Evolutionary conservation across 495 filamentous ascomycete species (phyloP).

Genomic region (Aspergillus avenaceus): DNA sequence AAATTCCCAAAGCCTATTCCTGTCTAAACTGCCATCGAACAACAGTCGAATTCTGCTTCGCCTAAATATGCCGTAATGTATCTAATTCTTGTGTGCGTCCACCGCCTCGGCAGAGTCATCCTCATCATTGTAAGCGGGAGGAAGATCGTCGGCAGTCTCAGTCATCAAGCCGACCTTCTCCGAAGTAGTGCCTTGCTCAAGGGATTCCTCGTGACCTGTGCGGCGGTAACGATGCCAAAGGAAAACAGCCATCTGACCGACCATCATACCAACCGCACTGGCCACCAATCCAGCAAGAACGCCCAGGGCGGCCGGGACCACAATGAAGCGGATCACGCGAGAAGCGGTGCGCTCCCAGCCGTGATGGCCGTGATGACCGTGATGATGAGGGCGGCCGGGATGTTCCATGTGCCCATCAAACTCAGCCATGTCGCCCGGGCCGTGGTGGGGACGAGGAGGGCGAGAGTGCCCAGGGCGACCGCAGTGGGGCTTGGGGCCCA

Average conservation of each 20-base stretch:
- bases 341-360: constrained; percentile 40
- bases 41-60: no score
- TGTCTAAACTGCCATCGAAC: no score
- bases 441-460: constrained; percentile 6
- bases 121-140: constrained; percentile 32
- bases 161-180: constrained; percentile 43
- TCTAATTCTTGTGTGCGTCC: constrained; percentile 30
- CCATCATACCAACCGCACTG: constrained; percentile 50
- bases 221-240: constrained; percentile 46
- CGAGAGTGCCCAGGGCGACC: constrained; percentile 14
- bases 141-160: constrained; percentile 26
- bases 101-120: constrained; percentile 11
- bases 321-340: constrained; percentile 45
- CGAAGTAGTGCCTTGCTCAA: constrained; percentile 29
- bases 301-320: constrained; percentile 44
- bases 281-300: constrained; percentile 47
- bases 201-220: constrained; percentile 22
- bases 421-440: constrained; percentile 5
- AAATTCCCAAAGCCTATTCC: neutral
- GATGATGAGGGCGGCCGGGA: constrained; percentile 25
- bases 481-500: constrained; percentile 27
- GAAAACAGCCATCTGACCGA: constrained; percentile 47
- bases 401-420: constrained; percentile 16
- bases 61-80: neutral
- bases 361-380: constrained; percentile 28